Conservation (phyloP, 371 early-diverging fungal species). For the Apophysomyces ossiformis region DNA sequence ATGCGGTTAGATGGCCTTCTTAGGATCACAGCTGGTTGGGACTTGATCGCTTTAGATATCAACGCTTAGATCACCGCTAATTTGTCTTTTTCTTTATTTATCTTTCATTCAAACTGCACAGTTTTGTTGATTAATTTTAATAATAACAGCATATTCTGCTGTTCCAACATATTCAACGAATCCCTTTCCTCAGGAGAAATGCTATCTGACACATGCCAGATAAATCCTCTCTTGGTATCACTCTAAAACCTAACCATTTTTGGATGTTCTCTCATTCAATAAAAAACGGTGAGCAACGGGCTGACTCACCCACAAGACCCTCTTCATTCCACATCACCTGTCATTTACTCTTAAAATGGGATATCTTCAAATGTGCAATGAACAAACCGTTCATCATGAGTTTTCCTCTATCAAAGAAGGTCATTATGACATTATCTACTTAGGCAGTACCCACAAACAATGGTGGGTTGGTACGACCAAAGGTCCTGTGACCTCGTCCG, state of each 20-base stretch:
- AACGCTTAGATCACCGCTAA: background rate
- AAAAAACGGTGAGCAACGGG: too few species aligned
- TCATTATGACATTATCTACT: too few species aligned
- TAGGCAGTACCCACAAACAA: too few species aligned
- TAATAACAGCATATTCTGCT: background rate
- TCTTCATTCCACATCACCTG: slow-evolving; percentile 1
- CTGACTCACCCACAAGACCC: slow-evolving; percentile 5
- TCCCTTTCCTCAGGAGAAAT: too few species aligned
- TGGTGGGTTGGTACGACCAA: too few species aligned
- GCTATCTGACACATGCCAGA: too few species aligned
- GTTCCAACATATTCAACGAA: background rate
- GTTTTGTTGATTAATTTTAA: background rate
- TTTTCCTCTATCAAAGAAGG: too few species aligned
- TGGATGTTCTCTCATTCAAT: background rate
- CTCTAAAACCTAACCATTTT: background rate
- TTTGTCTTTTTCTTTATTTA: slow-evolving; percentile 1
- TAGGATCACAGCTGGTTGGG: slow-evolving; percentile 45
- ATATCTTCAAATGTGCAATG: background rate
- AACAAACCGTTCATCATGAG: too few species aligned
- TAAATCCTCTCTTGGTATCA: too few species aligned
- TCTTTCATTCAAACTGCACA: background rate
- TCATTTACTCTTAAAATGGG: background rate
- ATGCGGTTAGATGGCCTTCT: slow-evolving; percentile 32
- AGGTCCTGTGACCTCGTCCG: too few species aligned
- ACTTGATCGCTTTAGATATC: slow-evolving; percentile 35